A percentile compares a stretch with the other conserved stretches of the same genome.
Evolutionary conservation across 495 filamentous ascomycete species (phyloP).

Genomic region (Hypoxylon trugodes): DNA sequence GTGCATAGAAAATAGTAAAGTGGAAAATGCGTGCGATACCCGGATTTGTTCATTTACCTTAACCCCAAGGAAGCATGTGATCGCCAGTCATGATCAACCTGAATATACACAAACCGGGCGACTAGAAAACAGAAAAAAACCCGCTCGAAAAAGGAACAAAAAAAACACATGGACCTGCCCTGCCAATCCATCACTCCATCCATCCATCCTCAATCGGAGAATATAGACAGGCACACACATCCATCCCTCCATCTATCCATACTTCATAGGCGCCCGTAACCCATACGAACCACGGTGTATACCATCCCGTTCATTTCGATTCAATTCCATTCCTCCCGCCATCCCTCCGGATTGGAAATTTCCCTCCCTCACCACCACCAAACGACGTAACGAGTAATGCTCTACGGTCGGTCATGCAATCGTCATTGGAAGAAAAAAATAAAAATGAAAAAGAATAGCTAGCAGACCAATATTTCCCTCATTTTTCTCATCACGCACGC

Average conservation of each 20-base stretch:
- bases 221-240: too few species aligned
- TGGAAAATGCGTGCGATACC: neutral
- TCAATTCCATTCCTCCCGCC: slow-evolving; percentile 4
- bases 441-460: too few species aligned
- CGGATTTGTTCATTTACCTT: slow-evolving; percentile 19
- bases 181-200: too few species aligned
- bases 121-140: neutral
- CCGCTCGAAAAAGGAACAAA: neutral
- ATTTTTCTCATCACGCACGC: neutral
- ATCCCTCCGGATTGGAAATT: too few species aligned
- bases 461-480: slow-evolving; percentile 12
- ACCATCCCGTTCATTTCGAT: slow-evolving; percentile 11
- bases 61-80: slow-evolving; percentile 2
- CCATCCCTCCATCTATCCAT: neutral
- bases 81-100: slow-evolving; percentile 2
- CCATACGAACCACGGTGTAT: slow-evolving; percentile 4
- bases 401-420: slow-evolving; percentile 31
- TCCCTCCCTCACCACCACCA: too few species aligned
- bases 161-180: neutral
- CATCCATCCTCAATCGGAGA: slow-evolving; percentile 1
- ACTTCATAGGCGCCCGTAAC: slow-evolving; percentile 1
- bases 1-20: neutral
- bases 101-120: neutral
- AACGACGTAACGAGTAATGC: slow-evolving; percentile 35
- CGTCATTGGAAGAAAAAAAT: too few species aligned